Evolutionary conservation across 129 eudicot species (phyloP), one percentile per base, ranked within the genome.

Genomic region (Saussurea involucrata): DNA sequence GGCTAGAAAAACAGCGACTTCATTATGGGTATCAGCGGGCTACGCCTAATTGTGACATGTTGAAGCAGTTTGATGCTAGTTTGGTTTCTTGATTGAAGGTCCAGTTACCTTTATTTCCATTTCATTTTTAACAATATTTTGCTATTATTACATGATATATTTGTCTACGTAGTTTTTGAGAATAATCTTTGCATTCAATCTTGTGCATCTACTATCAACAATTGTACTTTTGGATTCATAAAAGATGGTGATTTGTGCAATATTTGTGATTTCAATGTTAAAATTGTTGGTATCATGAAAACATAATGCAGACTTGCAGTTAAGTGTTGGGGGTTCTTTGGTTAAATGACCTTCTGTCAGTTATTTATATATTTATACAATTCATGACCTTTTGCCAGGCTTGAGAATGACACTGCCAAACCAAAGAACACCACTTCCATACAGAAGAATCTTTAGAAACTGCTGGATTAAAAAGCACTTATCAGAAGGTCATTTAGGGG

Each of bases 1-100:
- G 94, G 88, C 28, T 86, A 67, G 95, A 89, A 76, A 37, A 65
- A 60, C 92, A 92, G 74, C 92, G 87, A 57, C 81, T 87, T 75
- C 83, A 83, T 3, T 92, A 92, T 92, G 97, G 97, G 24, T 81
- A 81, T 53, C 82, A 80, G 18, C 88, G 79, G 4, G 72, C 73
- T 20, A 90, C 88, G 29, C 97, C 97, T 55, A 78, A 80, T 70
- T 92, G 97, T 73, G 92, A 86, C 25, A 33, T 40, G 66, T 65
- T 85, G 83, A 85, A 24, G 76, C 75, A 78, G 84, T 82, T 78
- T 78, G 81, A 78, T 29, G 46, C 83, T 53, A 21, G 80, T 60
- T 72, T 84, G 85, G 82, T 74, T 22, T 40, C 76, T 28, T 84
- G 79, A 78, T 73, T 69, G 8, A 75, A 85, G 88, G 88, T 85